Conservation (phyloP, 805 yeast genomes). For the Hanseniaspora occidentalis region DNA sequence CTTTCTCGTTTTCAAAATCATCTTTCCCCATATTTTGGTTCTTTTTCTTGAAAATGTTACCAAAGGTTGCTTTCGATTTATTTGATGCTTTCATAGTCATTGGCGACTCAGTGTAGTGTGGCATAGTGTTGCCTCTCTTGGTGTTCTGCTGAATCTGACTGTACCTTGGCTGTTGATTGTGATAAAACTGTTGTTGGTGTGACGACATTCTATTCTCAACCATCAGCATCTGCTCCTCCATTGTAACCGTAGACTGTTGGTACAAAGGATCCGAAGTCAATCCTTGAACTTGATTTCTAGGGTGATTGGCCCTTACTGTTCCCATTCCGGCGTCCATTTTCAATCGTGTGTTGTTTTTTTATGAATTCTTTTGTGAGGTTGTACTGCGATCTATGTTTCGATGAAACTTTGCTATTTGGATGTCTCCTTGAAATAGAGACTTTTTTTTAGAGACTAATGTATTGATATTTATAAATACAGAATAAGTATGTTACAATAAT, state of each 20-base stretch:
- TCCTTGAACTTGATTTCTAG: slow-evolving; percentile 2
- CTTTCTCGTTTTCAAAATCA: slow-evolving; percentile 27
- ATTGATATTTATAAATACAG: too few relatives aligned
- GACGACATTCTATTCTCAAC: slow-evolving; percentile 3
- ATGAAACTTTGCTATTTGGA: too few relatives aligned
- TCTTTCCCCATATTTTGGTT: slow-evolving; percentile 14
- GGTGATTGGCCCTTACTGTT: slow-evolving; percentile 10
- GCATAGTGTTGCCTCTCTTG: neutral
- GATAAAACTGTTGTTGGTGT: neutral
- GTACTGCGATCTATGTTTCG: too few relatives aligned
- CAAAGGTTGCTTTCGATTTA: neutral
- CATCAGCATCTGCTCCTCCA: slow-evolving; percentile 14
- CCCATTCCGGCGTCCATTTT: slow-evolving; percentile 27
- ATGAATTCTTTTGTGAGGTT: neutral
- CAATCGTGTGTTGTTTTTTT: neutral
- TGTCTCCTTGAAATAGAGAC: too few relatives aligned
- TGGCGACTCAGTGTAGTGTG: neutral
- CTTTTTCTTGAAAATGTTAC: slow-evolving; percentile 5
- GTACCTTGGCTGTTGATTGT: slow-evolving; percentile 1
- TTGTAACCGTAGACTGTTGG: slow-evolving; percentile 6
- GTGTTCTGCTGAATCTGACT: neutral
- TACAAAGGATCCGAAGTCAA: slow-evolving; percentile 1
- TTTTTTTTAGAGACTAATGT: too few relatives aligned
- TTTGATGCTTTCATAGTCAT: neutral
- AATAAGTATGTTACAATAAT: too few relatives aligned